A percentile compares a stretch with the other conserved stretches of the same genome.
phyloP scores from a whole-genome alignment of 2,329 filamentous ascomycete species.

The Fusarium staphyleae region DNA sequence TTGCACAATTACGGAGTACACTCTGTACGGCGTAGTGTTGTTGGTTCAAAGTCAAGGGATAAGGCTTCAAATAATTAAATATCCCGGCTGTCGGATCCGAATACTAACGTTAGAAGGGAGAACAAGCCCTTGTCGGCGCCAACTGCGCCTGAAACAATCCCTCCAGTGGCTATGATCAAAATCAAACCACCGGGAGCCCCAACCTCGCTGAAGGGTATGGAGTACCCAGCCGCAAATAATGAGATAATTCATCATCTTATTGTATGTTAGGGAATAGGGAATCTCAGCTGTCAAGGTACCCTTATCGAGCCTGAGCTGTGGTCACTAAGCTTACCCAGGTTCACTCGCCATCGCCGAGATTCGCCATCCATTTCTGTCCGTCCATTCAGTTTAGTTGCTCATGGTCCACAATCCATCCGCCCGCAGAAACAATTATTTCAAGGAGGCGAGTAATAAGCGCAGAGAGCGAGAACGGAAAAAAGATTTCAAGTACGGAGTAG shows the following conservation, averaged over 20 bases:
- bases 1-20: too few species aligned
- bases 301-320: slow-evolving; percentile 22
- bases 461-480: slow-evolving; percentile 11
- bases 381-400: slow-evolving; percentile 7
- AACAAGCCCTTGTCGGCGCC: slow-evolving; percentile 31
- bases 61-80: slow-evolving; percentile 16
- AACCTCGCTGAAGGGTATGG: slow-evolving; percentile 24
- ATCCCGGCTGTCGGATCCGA: slow-evolving; percentile 27
- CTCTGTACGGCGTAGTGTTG: too few species aligned
- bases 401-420: slow-evolving; percentile 25
- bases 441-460: slow-evolving; percentile 21
- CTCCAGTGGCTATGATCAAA: slow-evolving; percentile 30
- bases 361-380: slow-evolving; percentile 16
- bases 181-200: slow-evolving; percentile 29
- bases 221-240: neutral
- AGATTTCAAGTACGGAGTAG: slow-evolving; percentile 5
- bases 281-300: slow-evolving; percentile 5
- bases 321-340: slow-evolving; percentile 17
- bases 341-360: slow-evolving; percentile 18
- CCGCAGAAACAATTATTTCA: slow-evolving; percentile 10
- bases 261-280: too few species aligned
- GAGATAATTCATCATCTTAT: too few species aligned
- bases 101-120: slow-evolving; percentile 34
- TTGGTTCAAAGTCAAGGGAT: slow-evolving; percentile 16
- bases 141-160: slow-evolving; percentile 35